Evolutionary conservation across 2,329 filamentous ascomycete species (phyloP).

Genomic region (Colletotrichum nymphaeae): DNA sequence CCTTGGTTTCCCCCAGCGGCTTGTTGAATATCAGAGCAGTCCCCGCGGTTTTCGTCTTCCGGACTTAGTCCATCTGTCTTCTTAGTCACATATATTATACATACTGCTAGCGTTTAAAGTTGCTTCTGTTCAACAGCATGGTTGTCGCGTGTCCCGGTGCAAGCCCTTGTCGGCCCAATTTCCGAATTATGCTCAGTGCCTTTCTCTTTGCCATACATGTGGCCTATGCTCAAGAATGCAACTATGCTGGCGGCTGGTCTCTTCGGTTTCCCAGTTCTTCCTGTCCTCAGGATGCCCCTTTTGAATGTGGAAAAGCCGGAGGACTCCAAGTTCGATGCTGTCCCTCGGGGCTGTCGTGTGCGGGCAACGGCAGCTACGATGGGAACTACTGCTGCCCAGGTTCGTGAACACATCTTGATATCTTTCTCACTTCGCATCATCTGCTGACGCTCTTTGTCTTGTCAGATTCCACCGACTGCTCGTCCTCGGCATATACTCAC

Average conservation of each 20-base stretch:
- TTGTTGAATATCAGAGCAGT: background rate
- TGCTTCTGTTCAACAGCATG: background rate
- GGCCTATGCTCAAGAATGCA: background rate
- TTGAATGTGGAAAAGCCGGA: slow-evolving; percentile 4
- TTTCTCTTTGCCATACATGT: background rate
- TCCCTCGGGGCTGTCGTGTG: background rate
- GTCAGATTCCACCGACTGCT: background rate
- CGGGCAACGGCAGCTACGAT: background rate
- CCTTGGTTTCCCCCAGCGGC: background rate
- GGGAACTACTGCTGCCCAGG: slow-evolving; percentile 3
- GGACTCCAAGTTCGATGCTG: background rate
- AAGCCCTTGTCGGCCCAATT: no score
- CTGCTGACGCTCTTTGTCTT: background rate
- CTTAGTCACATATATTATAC: no score
- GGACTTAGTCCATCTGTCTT: background rate
- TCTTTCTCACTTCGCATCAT: no score
- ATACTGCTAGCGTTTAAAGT: background rate
- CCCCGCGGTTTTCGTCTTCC: background rate
- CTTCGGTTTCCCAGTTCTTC: slow-evolving; percentile 1
- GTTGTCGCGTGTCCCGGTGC: background rate
- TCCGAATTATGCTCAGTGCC: background rate
- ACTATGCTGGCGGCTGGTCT: background rate
- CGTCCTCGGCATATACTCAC: background rate
- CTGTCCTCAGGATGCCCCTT: background rate
- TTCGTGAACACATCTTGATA: background rate